These are phyloP conservation scores for Suhomyces atakaporum DNA, from an alignment of 1,139 yeast species.

Conservation along the genomic window DNA sequence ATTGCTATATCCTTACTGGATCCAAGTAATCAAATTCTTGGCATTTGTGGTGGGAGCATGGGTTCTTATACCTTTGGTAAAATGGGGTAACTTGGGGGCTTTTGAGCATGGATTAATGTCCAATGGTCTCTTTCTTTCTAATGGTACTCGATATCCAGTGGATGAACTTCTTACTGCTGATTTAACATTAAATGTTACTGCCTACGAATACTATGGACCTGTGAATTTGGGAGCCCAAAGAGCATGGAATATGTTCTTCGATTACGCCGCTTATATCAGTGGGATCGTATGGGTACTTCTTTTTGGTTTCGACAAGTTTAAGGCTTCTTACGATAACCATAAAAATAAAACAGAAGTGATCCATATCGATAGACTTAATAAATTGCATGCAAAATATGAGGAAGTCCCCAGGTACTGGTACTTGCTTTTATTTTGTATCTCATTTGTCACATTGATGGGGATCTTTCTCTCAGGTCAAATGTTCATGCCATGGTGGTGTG, in stretches of 20 bases:
- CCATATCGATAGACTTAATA: conserved; percentile 45
- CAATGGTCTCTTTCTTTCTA: conserved; percentile 18
- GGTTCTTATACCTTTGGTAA: conserved; percentile 21
- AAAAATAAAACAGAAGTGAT: conserved; percentile 16
- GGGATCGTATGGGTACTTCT: conserved; percentile 49
- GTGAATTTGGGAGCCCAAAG: conserved; percentile 44
- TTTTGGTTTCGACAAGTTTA: conserved; percentile 37
- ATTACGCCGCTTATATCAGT: conserved; percentile 52
- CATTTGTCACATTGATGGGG: conserved; percentile 35
- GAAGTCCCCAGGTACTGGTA: conserved; percentile 50
- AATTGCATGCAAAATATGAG: conserved; percentile 35
- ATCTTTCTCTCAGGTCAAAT: conserved; percentile 40
- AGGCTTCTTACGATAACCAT: conserved; percentile 13
- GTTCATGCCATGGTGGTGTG: conserved; percentile 55
- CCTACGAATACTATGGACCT: conserved; percentile 21
- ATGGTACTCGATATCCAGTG: conserved; percentile 20
- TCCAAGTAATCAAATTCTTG: conserved; percentile 23
- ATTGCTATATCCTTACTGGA: conserved; percentile 25
- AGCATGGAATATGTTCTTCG: conserved; percentile 53
- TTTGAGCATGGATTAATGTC: conserved; percentile 21
- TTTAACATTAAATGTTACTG: conserved; percentile 19
- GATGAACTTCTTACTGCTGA: conserved; percentile 18
- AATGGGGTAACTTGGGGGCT: conserved; percentile 18
- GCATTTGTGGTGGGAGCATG: conserved; percentile 24
- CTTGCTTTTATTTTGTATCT: conserved; percentile 30